Conservation (phyloP, 345 rosid species). For the Arabis alpina region DNA sequence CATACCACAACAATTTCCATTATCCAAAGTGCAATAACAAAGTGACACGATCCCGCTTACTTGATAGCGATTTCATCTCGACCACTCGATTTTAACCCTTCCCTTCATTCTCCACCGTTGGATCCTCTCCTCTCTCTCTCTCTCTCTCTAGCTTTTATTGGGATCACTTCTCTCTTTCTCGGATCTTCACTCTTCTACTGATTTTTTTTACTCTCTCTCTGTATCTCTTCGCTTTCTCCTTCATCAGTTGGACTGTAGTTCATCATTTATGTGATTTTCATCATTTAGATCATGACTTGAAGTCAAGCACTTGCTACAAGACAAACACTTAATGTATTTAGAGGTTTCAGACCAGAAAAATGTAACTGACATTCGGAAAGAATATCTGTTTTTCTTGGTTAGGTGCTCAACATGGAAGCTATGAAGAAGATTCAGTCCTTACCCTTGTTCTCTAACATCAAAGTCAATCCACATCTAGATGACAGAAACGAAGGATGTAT, state of each 20-base stretch:
- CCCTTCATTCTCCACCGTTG: conserved; percentile 45
- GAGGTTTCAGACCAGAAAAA: too few species aligned
- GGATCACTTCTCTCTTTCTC: conserved; percentile 13
- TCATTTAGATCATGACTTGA: too few species aligned
- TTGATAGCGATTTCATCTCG: conserved; percentile 14
- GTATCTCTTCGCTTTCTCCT: conserved; percentile 4
- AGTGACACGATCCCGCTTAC: too few species aligned
- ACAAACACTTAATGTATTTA: background rate
- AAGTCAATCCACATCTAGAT: conserved; percentile 78
- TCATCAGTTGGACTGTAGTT: background rate
- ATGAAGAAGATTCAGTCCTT: conserved; percentile 71
- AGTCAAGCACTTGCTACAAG: too few species aligned
- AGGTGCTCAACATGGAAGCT: conserved; percentile 82
- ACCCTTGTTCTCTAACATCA: conserved; percentile 74
- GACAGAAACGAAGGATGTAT: conserved; percentile 95
- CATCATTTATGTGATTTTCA: too few species aligned
- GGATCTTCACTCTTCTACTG: conserved; percentile 40
- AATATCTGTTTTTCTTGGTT: conserved; percentile 4
- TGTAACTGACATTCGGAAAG: background rate
- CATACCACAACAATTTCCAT: too few species aligned
- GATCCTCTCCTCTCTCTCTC: too few species aligned
- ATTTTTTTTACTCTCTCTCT: conserved; percentile 15
- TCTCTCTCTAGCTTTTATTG: conserved; percentile 35
- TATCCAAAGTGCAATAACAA: too few species aligned
- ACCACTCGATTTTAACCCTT: conserved; percentile 21